Evolutionary conservation across 2,329 filamentous ascomycete species (phyloP).

Genomic region (Fusarium buharicum): DNA sequence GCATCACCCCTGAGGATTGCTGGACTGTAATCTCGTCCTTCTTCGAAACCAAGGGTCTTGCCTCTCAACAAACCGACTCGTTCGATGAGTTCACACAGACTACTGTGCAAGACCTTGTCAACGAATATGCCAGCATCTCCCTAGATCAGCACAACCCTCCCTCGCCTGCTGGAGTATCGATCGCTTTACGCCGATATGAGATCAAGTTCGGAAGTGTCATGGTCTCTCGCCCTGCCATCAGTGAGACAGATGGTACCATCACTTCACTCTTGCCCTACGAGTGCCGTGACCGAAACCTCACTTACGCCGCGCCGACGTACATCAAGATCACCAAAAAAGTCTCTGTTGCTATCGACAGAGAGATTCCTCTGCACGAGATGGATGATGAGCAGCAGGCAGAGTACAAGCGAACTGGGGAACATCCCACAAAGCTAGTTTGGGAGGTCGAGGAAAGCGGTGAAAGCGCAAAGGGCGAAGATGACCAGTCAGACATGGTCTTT

Average conservation of each 20-base stretch:
- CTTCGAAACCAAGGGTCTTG: constrained; percentile 94
- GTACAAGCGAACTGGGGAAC: constrained; percentile 64
- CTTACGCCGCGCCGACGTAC: constrained; percentile 92
- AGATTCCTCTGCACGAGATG: constrained; percentile 72
- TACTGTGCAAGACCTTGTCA: constrained; percentile 93
- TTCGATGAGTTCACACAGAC: constrained; percentile 97
- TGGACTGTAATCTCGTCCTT: constrained; percentile 98
- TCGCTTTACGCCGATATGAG: constrained; percentile 91
- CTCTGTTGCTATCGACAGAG: constrained; percentile 81
- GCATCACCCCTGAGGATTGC: constrained; percentile 95
- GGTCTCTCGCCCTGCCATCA: constrained; percentile 89
- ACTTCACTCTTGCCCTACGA: constrained; percentile 91
- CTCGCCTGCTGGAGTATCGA: constrained; percentile 77
- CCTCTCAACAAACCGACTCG: constrained; percentile 97
- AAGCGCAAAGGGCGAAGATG: constrained; percentile 63
- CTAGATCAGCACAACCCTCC: constrained; percentile 91
- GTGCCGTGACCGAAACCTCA: constrained; percentile 93
- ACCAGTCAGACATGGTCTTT: constrained; percentile 78
- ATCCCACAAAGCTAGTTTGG: constrained; percentile 68
- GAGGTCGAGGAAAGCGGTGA: constrained; percentile 68
- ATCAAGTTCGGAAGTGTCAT: constrained; percentile 93
- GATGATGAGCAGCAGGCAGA: constrained; percentile 71
- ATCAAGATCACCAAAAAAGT: constrained; percentile 88
- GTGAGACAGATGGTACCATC: constrained; percentile 90
- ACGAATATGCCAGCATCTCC: constrained; percentile 91